Percentiles rank a stretch among this genome's conserved stretches.
Conservation (phyloP, 1,284 basidiomycete species). For the Wallemia mellicola region DNA sequence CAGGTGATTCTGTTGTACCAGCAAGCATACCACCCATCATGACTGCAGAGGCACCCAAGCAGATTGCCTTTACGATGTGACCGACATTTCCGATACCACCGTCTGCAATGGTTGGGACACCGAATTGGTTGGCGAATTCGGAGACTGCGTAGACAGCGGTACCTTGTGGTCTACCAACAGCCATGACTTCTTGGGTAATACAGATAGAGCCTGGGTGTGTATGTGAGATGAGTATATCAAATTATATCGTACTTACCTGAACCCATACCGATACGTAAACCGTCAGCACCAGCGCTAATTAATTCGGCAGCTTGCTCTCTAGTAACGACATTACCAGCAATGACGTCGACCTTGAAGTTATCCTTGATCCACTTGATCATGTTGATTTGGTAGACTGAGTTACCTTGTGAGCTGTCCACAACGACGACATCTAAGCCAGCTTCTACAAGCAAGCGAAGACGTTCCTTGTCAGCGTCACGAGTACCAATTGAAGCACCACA, state of each 20-base stretch:
- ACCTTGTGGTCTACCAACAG: conserved; percentile 92
- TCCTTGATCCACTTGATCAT: conserved; percentile 86
- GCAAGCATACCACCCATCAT: conserved; percentile 98
- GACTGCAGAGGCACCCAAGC: conserved; percentile 75
- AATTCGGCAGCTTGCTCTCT: conserved; percentile 85
- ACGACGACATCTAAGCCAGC: conserved; percentile 88
- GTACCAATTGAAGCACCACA: conserved; percentile 94
- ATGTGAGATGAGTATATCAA: background rate
- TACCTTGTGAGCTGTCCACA: conserved; percentile 88
- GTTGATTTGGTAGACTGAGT: conserved; percentile 76
- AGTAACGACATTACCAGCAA: conserved; percentile 92
- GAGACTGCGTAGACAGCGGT: conserved; percentile 85
- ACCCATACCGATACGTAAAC: conserved; percentile 84
- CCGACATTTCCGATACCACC: conserved; percentile 88
- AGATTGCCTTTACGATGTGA: conserved; percentile 86
- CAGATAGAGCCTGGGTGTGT: conserved; percentile 37
- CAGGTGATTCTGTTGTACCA: conserved; percentile 86
- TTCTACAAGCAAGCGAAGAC: conserved; percentile 58
- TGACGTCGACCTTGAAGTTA: conserved; percentile 62
- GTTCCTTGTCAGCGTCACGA: conserved; percentile 56
- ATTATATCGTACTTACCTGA: conserved; percentile 25
- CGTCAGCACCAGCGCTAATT: conserved; percentile 83
- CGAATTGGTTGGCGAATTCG: conserved; percentile 76
- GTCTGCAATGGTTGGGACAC: conserved; percentile 92
- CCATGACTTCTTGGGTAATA: conserved; percentile 99